Evolutionary conservation across 495 filamentous ascomycete genomes (phyloP).

Genomic region (Terfezia claveryi): DNA sequence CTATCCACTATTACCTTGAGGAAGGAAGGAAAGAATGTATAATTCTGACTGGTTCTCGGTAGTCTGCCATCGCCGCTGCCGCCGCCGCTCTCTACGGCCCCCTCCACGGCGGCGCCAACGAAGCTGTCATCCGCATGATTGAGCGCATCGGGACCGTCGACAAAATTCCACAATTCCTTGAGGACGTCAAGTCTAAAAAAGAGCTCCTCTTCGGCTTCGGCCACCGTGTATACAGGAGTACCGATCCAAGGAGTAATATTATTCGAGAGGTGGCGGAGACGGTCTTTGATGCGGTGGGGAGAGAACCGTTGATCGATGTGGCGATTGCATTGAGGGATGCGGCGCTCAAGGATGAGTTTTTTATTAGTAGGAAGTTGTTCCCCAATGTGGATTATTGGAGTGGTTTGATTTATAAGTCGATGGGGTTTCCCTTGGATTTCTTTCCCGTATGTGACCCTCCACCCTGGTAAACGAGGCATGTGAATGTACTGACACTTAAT

Average conservation of each 20-base stretch:
- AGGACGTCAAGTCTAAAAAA: constrained; percentile 29
- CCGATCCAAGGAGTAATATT: constrained; percentile 29
- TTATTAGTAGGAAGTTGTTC: constrained; percentile 26
- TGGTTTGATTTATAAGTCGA: constrained; percentile 32
- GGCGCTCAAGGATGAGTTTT: constrained; percentile 31
- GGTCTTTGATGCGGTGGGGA: constrained; percentile 19
- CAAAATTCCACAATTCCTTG: constrained; percentile 28
- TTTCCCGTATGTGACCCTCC: constrained; percentile 13
- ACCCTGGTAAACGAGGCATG: too few species aligned
- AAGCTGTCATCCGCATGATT: constrained; percentile 30
- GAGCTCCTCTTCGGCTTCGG: constrained; percentile 37
- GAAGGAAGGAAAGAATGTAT: background rate
- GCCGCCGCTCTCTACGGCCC: constrained; percentile 32
- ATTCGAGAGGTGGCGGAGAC: constrained; percentile 28
- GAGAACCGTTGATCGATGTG: constrained; percentile 27
- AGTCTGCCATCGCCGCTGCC: constrained; percentile 25
- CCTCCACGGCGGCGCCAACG: constrained; percentile 37
- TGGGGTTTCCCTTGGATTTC: constrained; percentile 28
- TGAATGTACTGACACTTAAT: too few species aligned
- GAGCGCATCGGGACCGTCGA: constrained; percentile 25
- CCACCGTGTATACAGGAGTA: constrained; percentile 33
- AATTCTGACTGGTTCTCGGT: background rate
- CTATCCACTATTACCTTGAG: background rate
- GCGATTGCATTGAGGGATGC: constrained; percentile 29
- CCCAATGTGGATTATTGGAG: constrained; percentile 38